Base-by-base conservation (phyloP, 2,329 filamentous ascomycete genomes). In the Fusarium secorum region DNA sequence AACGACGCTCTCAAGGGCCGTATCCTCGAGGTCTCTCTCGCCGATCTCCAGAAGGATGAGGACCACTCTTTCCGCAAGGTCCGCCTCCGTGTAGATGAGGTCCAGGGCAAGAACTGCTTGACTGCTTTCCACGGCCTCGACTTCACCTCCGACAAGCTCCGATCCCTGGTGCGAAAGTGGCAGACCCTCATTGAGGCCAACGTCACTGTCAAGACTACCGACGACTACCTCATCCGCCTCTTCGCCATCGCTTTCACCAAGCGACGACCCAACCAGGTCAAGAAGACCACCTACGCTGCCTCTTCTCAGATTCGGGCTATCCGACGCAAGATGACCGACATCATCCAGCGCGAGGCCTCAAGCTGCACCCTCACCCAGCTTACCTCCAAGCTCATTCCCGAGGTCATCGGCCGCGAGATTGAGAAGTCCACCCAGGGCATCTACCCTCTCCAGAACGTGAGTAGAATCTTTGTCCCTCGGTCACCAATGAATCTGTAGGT, bases 101-200 rank as follows among this genome's bases (percentile, higher is more conserved):
- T 99, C 74, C 96, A 99, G 88, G 96, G 96, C 89, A 98, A 98
- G 91, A 98, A 97, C 92, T 98, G 96, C 89, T 88, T 99, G 85
- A 98, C 96, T 89, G 98, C 98, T 91, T 99, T 99, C 93, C 95
- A 99, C 91, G 96, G 96, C 79, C 91, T 99, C 84, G 96, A 99
- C 88, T 98, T 99, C 92, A 99, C 96, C 83, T 98, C 96, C 79
- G 96, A 99, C 91, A 99, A 99, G 91, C 92, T 99, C 80, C 93
- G 96, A 83, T 98, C 96, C 74, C 92, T 99, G 77, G 96, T 99
- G 79, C 95, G 96, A 88, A 99, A 99, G 89, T 99, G 96, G 96
- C 96, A 99, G 87, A 92, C 95, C 74, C 90, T 99, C 81, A 98
- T 99, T 79, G 96, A 99, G 91, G 96, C 96, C 89, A 99, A 99